Base-by-base conservation (phyloP, 202 grass and related monocot genomes). In the Musa balbisiana region DNA sequence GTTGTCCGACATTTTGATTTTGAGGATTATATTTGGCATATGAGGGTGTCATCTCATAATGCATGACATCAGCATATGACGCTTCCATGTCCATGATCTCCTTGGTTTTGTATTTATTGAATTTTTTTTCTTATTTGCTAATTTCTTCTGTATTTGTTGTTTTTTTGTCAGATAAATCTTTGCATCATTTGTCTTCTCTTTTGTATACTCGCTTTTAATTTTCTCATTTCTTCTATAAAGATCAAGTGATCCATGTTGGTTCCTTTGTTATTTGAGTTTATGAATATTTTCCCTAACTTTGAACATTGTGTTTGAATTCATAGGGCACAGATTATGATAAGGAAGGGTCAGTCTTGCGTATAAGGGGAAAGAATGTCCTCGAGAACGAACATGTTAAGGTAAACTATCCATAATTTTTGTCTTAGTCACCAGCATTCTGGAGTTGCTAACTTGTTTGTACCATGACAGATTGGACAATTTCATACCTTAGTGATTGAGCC, bases 301-400 rank as follows among this genome's bases (percentile, higher is more conserved):
- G 60, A 87, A 62, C 78, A 67, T 64, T 86, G 58, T 43, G 24
- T 74, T 73, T 60, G n/a, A 65, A 9, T 22, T 64, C 63, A 14
- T 66, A 98, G 94, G 83, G 80, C 89, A 85, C 93, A 67, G 94
- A 98, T 51, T 98, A 98, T 87, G 90, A 98, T 54, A 98, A 98
- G 64, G 94, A 87, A 54, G 94, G 94, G 33, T 83, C 83, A 29
- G 88, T 93, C 13, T 78, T 98, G 80, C 90, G 94, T 58, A 85
- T 86, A 76, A 86, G 90, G 72, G 90, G 94, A 25, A 98, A 89
- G 84, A 98, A 98, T 88, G 80, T 98, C 65, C 86, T 88, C 17
- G 94, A 89, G 77, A 93, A 84, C 76, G 87, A 98, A 24, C 79
- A 98, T 80, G 94, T 98, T 55, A 93, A 92, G 90, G 90, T 89